These are phyloP conservation scores for Aureobasidium sp. DNA, from an alignment of 2,329 filamentous ascomycete species.

Conservation along the genomic window DNA sequence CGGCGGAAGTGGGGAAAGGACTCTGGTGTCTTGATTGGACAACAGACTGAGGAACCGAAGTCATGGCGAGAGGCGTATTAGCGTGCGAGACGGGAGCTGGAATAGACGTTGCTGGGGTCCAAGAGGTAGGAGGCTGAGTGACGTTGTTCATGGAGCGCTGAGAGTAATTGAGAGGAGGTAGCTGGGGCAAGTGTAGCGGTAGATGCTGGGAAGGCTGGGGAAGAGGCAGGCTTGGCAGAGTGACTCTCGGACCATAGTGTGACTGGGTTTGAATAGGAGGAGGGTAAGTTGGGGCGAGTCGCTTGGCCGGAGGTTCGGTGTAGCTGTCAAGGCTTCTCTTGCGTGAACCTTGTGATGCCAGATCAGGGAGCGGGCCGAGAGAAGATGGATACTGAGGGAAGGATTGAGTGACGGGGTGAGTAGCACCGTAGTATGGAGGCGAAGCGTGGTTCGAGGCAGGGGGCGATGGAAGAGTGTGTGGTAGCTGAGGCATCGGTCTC, in stretches of 20 bases:
- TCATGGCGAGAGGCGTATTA: slow-evolving; percentile 15
- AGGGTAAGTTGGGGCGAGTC: slow-evolving; percentile 20
- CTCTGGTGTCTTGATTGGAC: slow-evolving; percentile 42
- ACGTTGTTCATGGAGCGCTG: slow-evolving; percentile 56
- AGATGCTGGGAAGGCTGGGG: slow-evolving; percentile 23
- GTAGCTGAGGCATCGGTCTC: slow-evolving; percentile 32
- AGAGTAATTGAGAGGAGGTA: slow-evolving; percentile 55
- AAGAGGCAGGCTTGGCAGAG: slow-evolving; percentile 55
- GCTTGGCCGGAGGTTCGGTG: slow-evolving; percentile 49
- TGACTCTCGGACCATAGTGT: slow-evolving; percentile 30
- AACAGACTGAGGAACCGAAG: slow-evolving; percentile 10
- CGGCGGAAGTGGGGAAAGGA: slow-evolving; percentile 45
- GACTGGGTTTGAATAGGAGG: neutral
- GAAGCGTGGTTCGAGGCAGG: slow-evolving; percentile 43
- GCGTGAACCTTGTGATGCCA: slow-evolving; percentile 27
- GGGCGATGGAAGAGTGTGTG: slow-evolving; percentile 42
- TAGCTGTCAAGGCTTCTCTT: slow-evolving; percentile 52
- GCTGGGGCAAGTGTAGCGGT: slow-evolving; percentile 37
- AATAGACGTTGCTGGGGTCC: slow-evolving; percentile 34
- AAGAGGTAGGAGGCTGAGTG: slow-evolving; percentile 56
- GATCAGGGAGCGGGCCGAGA: slow-evolving; percentile 33
- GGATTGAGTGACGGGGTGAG: slow-evolving; percentile 15
- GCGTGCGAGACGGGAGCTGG: slow-evolving; percentile 15
- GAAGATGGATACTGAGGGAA: slow-evolving; percentile 35
- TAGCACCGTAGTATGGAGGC: slow-evolving; percentile 33